Percentiles rank a stretch among this genome's conserved stretches.
Evolutionary conservation across 371 early-diverging fungal genomes (phyloP).

Genomic region (Actinomucor elegans): DNA sequence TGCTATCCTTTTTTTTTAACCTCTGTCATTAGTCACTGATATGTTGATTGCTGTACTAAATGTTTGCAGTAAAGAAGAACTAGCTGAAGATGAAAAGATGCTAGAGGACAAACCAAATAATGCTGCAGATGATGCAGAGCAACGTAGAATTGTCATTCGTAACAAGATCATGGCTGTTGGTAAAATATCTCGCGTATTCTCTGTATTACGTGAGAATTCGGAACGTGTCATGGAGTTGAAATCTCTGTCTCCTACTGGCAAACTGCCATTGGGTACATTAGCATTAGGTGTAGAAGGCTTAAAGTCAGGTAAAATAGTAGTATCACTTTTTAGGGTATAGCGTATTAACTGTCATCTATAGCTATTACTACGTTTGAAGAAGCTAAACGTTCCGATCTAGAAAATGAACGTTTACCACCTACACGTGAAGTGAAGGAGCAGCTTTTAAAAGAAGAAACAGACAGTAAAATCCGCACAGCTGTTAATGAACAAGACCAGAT

Average conservation of each 20-base stretch:
- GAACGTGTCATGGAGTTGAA: slow-evolving; percentile 94
- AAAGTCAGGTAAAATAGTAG: slow-evolving; percentile 73
- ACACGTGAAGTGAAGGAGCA: slow-evolving; percentile 56
- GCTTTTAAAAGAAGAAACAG: slow-evolving; percentile 48
- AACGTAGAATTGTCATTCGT: slow-evolving; percentile 73
- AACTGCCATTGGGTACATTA: slow-evolving; percentile 82
- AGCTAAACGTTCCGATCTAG: slow-evolving; percentile 82
- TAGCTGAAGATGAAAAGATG: slow-evolving; percentile 54
- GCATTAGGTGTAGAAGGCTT: slow-evolving; percentile 91
- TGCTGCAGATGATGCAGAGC: slow-evolving; percentile 53
- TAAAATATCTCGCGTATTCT: slow-evolving; percentile 86
- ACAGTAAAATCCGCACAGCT: slow-evolving; percentile 50
- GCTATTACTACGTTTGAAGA: slow-evolving; percentile 92
- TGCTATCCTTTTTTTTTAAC: too few relatives aligned
- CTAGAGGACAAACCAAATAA: slow-evolving; percentile 14
- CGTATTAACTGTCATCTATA: too few relatives aligned
- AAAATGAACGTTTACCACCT: slow-evolving; percentile 94
- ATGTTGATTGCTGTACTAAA: slow-evolving; percentile 93
- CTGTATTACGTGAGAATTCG: slow-evolving; percentile 84
- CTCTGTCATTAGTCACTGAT: slow-evolving; percentile 77
- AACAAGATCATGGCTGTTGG: slow-evolving; percentile 94
- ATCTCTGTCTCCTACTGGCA: slow-evolving; percentile 77
- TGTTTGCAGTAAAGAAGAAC: slow-evolving; percentile 83
- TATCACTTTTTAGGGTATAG: too few relatives aligned
- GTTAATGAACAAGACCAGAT: slow-evolving; percentile 47